Evolutionary conservation across 2,329 filamentous ascomycete species (phyloP), one percentile per base, ranked within the genome.

Genomic region (Lomentospora prolificans): DNA sequence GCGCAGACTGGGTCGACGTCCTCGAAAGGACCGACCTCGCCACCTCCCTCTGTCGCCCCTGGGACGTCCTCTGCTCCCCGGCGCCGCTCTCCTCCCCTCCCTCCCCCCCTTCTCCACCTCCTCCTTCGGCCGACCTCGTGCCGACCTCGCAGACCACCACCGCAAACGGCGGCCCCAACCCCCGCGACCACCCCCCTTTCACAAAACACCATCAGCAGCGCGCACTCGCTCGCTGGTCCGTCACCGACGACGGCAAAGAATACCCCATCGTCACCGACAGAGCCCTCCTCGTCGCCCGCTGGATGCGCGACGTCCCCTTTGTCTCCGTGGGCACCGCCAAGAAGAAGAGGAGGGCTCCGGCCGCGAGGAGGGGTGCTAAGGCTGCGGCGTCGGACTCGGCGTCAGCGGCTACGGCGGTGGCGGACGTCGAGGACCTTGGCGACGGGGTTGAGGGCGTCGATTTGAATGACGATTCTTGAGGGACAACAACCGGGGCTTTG

Each of bases 41-140:
- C 2, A 70, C 77, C 3, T 75, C 76, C 1, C 22, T 56, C 19
- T 12, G 19, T 19, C 30, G 30, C 5, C 46, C 48, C 24, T 94
- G 89, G 89, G 87, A 91, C 59, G 73, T 72, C 2, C 77, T 94
- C 14, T 92, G 88, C 63, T 72, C 77, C 0, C 82, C 0, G 76
- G 22, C 46, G 5, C 25, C 46, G 8, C 22, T 19, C 25, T 24
- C 46, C 22, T 22, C 46, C 22, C 30, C 48, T 22, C 25, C 48
- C 30, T 30, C 48, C 14, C 22, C 48, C 14, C n/a, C 48, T 8
- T 28, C 48, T n/a, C n/a, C 39, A 8, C 17, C 39, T 6, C 19
- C 39, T 17, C n/a, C 48, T 5, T 25, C 41, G 27, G 39, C 33
- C 53, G 31, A 2, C 27, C n/a, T 3, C 25, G 12, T 4, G 19